Conservation (phyloP, 495 filamentous ascomycete genomes). For the Annulohypoxylon nitens region DNA sequence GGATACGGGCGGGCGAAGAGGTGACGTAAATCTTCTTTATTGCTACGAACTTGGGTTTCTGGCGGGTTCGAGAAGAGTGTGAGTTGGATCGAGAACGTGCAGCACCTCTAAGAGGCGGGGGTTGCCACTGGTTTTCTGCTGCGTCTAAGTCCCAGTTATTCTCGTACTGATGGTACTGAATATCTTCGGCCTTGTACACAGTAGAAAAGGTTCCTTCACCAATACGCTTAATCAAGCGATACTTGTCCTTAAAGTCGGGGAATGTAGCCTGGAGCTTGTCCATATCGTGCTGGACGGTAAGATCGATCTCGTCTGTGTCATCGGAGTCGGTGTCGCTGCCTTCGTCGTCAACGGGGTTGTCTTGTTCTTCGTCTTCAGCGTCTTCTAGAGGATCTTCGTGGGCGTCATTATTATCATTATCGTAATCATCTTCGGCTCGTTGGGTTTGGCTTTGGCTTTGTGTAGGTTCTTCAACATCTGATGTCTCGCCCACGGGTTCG, state of each 20-base stretch:
- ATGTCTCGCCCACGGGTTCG: conserved; percentile 41
- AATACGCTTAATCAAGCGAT: conserved; percentile 94
- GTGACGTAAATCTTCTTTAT: conserved; percentile 99
- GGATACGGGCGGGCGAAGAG: conserved; percentile 89
- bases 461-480: conserved; percentile 40
- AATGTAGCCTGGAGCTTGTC: conserved; percentile 83
- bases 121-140: conserved; percentile 71
- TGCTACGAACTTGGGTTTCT: conserved; percentile 82
- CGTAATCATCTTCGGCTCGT: conserved; percentile 42
- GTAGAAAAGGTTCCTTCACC: conserved; percentile 99
- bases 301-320: conserved; percentile 74
- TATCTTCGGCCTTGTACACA: conserved; percentile 97
- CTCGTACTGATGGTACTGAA: conserved; percentile 84
- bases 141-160: conserved; percentile 89
- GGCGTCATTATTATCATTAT: conserved; percentile 46
- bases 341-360: conserved; percentile 61
- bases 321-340: conserved; percentile 61
- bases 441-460: conserved; percentile 40
- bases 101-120: conserved; percentile 66
- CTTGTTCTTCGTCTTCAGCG: conserved; percentile 55
- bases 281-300: conserved; percentile 86
- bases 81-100: conserved; percentile 41
- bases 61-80: conserved; percentile 45
- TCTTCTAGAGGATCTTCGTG: conserved; percentile 45
- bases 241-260: conserved; percentile 82